Evolutionary conservation across 768 basidiomycete genomes (phyloP).

Genomic region (Gymnopilus junonius): DNA sequence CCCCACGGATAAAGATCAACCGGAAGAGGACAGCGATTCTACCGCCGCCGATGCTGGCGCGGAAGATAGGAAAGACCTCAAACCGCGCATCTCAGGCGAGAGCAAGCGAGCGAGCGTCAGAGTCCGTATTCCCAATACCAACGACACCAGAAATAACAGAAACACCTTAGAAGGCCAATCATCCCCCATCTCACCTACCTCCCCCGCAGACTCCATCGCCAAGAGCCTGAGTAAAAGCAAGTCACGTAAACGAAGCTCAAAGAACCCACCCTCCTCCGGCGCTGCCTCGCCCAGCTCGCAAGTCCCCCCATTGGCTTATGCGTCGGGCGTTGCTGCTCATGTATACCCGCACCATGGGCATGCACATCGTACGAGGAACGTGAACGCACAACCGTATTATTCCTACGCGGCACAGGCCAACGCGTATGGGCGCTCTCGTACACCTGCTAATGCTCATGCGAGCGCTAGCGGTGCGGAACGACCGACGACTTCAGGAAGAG

Average conservation of each 20-base stretch:
- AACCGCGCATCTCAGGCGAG: background rate
- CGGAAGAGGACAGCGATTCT: background rate
- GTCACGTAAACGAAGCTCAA: background rate
- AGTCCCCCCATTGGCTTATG: background rate
- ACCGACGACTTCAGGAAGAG: background rate
- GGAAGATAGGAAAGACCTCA: background rate
- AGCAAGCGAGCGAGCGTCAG: background rate
- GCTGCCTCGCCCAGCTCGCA: background rate
- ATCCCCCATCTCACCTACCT: background rate
- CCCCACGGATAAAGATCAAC: background rate
- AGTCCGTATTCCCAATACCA: background rate
- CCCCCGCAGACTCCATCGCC: background rate
- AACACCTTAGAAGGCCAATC: background rate
- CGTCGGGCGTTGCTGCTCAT: background rate
- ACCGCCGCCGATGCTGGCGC: background rate
- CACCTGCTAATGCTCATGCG: background rate
- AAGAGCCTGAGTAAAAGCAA: background rate
- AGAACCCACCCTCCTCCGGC: no score
- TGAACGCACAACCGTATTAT: constrained; percentile 29
- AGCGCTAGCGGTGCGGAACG: background rate
- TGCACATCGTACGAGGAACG: constrained; percentile 10
- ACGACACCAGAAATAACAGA: background rate
- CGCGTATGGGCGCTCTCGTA: constrained; percentile 15
- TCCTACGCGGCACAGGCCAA: constrained; percentile 21
- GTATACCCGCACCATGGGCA: background rate